A percentile compares a stretch with the other conserved stretches of the same genome.
These are phyloP conservation scores for Dendrobium chrysotoxum DNA, from an alignment of 106 monocot genomes.

Conservation along the genomic window DNA sequence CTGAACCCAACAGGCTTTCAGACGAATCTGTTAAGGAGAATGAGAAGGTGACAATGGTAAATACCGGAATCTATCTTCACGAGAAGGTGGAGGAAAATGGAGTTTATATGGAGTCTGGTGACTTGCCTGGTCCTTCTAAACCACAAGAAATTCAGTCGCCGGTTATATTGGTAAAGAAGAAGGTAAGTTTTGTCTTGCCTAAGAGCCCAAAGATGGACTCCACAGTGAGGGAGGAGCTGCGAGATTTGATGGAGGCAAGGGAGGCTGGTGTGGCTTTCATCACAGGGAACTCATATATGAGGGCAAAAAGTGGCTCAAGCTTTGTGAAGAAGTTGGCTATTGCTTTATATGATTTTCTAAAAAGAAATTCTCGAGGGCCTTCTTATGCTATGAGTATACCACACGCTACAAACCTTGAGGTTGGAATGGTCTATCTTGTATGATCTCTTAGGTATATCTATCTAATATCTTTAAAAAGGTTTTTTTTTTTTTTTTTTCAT, in stretches of 20 bases:
- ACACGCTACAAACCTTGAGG: slow-evolving; percentile 81
- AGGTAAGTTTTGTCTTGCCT: slow-evolving; percentile 70
- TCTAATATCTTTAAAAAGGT: not conserved
- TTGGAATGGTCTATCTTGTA: slow-evolving; percentile 89
- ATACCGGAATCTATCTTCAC: slow-evolving; percentile 17
- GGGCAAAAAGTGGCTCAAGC: slow-evolving; percentile 75
- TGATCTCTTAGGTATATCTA: slow-evolving; percentile 16
- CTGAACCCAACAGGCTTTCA: slow-evolving; percentile 8
- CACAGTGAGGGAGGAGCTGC: slow-evolving; percentile 43
- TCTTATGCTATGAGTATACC: slow-evolving; percentile 61
- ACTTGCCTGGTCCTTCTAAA: slow-evolving; percentile 30
- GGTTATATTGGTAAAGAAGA: slow-evolving; percentile 22
- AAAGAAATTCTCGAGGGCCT: slow-evolving; percentile 68
- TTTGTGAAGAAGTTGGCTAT: slow-evolving; percentile 66
- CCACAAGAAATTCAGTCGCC: slow-evolving; percentile 47
- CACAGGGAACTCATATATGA: slow-evolving; percentile 61
- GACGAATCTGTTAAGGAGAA: slow-evolving; percentile 36
- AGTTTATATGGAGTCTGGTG: not conserved
- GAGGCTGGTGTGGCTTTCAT: slow-evolving; percentile 96
- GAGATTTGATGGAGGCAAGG: slow-evolving; percentile 76
- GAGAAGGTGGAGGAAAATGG: slow-evolving; percentile 23
- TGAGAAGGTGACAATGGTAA: slow-evolving; percentile 46
- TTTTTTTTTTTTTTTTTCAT: not conserved
- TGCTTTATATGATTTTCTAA: slow-evolving; percentile 68
- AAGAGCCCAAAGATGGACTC: slow-evolving; percentile 43